A percentile compares a stretch with the other conserved stretches of the same genome.
phyloP scores from a whole-genome alignment of 208 protist species.

The Trypanosoma platydactyli region DNA sequence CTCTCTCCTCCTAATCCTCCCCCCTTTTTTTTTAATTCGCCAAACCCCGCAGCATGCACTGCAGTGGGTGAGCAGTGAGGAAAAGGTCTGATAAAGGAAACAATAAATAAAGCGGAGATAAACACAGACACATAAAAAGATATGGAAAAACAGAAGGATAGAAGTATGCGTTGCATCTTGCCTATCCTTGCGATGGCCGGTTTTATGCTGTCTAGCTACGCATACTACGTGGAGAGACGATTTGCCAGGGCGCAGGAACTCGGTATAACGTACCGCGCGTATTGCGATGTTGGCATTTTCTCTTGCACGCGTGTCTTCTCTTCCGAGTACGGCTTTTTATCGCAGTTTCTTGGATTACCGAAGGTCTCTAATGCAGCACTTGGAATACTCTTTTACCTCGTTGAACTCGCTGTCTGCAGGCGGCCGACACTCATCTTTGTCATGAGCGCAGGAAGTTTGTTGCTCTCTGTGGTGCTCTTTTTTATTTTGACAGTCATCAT shows the following conservation, averaged over 20 bases:
- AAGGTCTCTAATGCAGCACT: constrained; percentile 59
- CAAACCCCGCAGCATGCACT: too few relatives aligned
- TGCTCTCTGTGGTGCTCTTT: constrained; percentile 43
- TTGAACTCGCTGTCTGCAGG: constrained; percentile 43
- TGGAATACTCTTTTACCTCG: constrained; percentile 60
- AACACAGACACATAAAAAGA: background rate
- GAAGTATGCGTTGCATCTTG: background rate
- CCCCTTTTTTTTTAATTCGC: too few relatives aligned
- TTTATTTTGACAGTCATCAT: constrained; percentile 55
- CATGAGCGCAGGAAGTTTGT: constrained; percentile 35
- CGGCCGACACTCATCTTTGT: constrained; percentile 42
- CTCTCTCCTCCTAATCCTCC: too few relatives aligned
- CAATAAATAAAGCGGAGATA: constrained; percentile 11
- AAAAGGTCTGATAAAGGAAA: constrained; percentile 14
- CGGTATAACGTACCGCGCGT: constrained; percentile 45
- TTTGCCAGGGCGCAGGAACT: constrained; percentile 38
- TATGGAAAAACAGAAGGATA: constrained; percentile 3
- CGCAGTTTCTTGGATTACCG: constrained; percentile 64
- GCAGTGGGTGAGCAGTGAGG: background rate
- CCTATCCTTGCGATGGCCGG: constrained; percentile 37
- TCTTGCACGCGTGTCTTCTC: constrained; percentile 75
- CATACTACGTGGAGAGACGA: constrained; percentile 65
- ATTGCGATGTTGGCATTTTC: constrained; percentile 73
- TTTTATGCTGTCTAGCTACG: constrained; percentile 64
- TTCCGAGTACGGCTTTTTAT: constrained; percentile 57